Conservation (phyloP, 2,329 filamentous ascomycete species). For the Penicillium sp. region DNA sequence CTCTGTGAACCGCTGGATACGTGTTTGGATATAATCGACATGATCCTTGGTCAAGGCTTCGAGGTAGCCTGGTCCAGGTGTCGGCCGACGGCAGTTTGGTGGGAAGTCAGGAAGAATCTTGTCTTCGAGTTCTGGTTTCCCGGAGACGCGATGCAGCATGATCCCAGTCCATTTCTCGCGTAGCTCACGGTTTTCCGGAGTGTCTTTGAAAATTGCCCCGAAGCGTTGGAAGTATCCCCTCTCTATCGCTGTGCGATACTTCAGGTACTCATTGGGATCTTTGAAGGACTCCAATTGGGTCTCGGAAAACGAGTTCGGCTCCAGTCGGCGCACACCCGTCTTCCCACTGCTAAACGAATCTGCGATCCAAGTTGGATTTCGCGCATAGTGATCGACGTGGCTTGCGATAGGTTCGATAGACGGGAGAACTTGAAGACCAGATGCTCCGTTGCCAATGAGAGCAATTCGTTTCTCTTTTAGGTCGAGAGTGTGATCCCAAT, state of each 20-base stretch:
- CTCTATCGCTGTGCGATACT: conserved; percentile 56
- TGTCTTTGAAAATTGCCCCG: conserved; percentile 51
- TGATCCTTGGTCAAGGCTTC: conserved; percentile 60
- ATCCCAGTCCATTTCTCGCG: conserved; percentile 48
- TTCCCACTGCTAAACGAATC: conserved; percentile 53
- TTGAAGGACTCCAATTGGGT: conserved; percentile 56
- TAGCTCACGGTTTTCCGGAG: conserved; percentile 47
- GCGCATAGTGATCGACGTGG: conserved; percentile 60
- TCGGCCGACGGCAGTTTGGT: conserved; percentile 60
- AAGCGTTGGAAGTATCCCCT: conserved; percentile 61
- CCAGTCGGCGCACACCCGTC: conserved; percentile 50
- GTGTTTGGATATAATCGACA: conserved; percentile 56
- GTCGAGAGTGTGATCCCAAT: conserved; percentile 55
- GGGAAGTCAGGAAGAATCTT: conserved; percentile 60
- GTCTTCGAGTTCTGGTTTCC: conserved; percentile 54
- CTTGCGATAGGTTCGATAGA: conserved; percentile 38
- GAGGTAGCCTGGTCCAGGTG: conserved; percentile 63
- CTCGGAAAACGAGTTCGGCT: conserved; percentile 52
- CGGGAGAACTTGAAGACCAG: conserved; percentile 52
- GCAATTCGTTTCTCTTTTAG: conserved; percentile 50
- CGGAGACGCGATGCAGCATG: conserved; percentile 52
- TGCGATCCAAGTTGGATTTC: conserved; percentile 65
- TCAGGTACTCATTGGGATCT: conserved; percentile 58
- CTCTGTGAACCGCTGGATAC: conserved; percentile 56
- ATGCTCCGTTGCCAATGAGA: conserved; percentile 61